Base-by-base conservation (phyloP, 2,329 filamentous ascomycete species). In the Colletotrichum tropicicola region DNA sequence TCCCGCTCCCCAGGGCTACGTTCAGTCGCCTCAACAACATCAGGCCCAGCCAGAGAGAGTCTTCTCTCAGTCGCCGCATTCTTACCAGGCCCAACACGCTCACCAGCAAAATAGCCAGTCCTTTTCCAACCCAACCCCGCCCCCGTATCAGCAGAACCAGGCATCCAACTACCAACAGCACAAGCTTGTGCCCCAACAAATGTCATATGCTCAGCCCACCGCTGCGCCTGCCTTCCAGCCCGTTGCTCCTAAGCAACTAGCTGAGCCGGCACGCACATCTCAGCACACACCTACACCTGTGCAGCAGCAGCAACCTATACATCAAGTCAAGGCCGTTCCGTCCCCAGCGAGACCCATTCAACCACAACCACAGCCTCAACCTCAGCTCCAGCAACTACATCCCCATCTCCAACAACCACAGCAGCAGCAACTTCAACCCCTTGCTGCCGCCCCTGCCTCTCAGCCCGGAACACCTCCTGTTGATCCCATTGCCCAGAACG, bases 1-100 rank as follows among this genome's bases (percentile, higher is more conserved):
- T 28, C 53, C 65, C 4, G 57, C 52, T 6, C 47, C 63, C 15
- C 77, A 78, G 13, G 71, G 68, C 6, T 74, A 73, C 45, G 73
- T 75, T 13, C 70, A 70, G 41, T 45, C 71, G 68, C 65, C 72
- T 61, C 56, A 68, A 61, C 65, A 68, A 25, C 43, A 68, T n/a
- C 59, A 67, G 41, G 55, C 67, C 19, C 49, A 65, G 39, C 56
- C 59, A n/a, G 65, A 67, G 4, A 55, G 56, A 27, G 44, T 56
- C 21, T 68, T 61, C 52, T 60, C 65, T 9, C 65, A 66, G 15
- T 68, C 67, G 12, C 67, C 67, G 5, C 67, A 68, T 32, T 39
- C 65, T 7, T 68, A 55, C n/a, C 65, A 61, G 21, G 25, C 49
- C 10, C 60, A 65, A 12, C 61, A 48, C 6, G 25, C 32, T 13